Conservation (phyloP, 164 flowering plant genomes). For the Malania oleifera region DNA sequence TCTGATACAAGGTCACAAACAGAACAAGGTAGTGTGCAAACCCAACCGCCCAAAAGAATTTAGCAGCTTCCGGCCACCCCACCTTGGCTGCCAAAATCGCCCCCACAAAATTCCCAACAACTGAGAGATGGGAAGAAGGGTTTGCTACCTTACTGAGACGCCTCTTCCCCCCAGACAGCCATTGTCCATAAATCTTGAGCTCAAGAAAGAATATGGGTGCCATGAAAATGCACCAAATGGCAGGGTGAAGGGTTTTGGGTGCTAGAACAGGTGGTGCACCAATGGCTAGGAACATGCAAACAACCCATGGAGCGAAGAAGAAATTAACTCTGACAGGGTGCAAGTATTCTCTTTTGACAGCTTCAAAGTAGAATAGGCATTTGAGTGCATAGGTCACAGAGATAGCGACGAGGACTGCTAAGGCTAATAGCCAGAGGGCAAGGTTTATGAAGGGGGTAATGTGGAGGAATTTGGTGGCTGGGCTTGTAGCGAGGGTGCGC, state of each 20-base stretch:
- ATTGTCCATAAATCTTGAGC: conserved; percentile 92
- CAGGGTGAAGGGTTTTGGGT: conserved; percentile 46
- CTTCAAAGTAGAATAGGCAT: conserved; percentile 81
- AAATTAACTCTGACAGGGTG: conserved; percentile 92
- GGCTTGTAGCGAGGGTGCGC: conserved; percentile 64
- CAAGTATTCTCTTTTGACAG: conserved; percentile 82
- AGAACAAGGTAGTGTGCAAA: conserved; percentile 88
- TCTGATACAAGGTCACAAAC: conserved; percentile 88
- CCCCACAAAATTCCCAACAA: conserved; percentile 93
- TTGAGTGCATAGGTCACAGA: conserved; percentile 64
- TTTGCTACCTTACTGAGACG: conserved; percentile 85
- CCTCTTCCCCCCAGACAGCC: conserved; percentile 93
- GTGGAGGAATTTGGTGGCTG: conserved; percentile 76
- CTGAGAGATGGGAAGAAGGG: conserved; percentile 87
- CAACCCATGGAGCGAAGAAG: conserved; percentile 98
- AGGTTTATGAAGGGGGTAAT: conserved; percentile 62
- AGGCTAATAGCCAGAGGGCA: conserved; percentile 64
- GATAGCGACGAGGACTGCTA: conserved; percentile 46
- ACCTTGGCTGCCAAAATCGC: conserved; percentile 80
- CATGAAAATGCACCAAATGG: conserved; percentile 77
- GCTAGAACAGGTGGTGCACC: conserved; percentile 52
- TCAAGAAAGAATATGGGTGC: conserved; percentile 68
- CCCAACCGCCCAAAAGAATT: conserved; percentile 94
- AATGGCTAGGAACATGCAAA: conserved; percentile 85
- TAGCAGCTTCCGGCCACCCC: conserved; percentile 85